Base-by-base conservation (phyloP, 805 yeast species). In the Metschnikowia shivogae region DNA sequence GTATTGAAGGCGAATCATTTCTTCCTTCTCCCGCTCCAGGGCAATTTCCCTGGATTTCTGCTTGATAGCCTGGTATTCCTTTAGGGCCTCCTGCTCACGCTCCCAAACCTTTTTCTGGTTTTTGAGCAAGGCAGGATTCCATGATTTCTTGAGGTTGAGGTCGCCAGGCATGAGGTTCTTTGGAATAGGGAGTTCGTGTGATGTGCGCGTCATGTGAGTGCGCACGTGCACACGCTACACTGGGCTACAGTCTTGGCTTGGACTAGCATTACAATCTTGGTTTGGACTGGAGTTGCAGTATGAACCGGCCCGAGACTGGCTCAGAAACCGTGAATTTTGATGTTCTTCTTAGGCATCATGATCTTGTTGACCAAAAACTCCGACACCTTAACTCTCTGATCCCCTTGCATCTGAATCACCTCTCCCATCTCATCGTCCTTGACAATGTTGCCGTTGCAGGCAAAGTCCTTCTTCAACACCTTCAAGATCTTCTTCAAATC, bases 401-500 rank as follows among this genome's bases (percentile, higher is more conserved):
- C 99, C 70, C 99, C 99, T 77, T 93, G 98, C 69, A 92, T 77
- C 78, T 92, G 99, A 61, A 92, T 89, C 61, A 92, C 93, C 64
- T 92, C 96, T 53, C 98, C 99, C 72, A 89, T 78, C 65, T 92
- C 97, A 39, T 84, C 88, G 71, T 92, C 98, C 69, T 89, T 89
- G 68, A 89, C 97, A 63, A 92, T 88, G 74, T 90, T 92, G 70
- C 99, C 99, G 71, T 92, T 92, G 74, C 98, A 93, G 56, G 97
- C 99, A 67, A 93, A 92, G 68, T 93, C 98, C 72, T 93, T 93
- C 81, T 93, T 92, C 64, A 92, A 77, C 48, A 89, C 96, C 70
- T 89, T 88, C 61, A 92, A 77, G 61, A 92, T 89, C 65, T 92
- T 88, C 78, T 92, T 92, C 68, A 86, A 76, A 67, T 92, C 99